A percentile compares a stretch with the other conserved stretches of the same genome.
Conservation (phyloP, 2,329 filamentous ascomycete species). For the Pseudogymnoascus sp. region DNA sequence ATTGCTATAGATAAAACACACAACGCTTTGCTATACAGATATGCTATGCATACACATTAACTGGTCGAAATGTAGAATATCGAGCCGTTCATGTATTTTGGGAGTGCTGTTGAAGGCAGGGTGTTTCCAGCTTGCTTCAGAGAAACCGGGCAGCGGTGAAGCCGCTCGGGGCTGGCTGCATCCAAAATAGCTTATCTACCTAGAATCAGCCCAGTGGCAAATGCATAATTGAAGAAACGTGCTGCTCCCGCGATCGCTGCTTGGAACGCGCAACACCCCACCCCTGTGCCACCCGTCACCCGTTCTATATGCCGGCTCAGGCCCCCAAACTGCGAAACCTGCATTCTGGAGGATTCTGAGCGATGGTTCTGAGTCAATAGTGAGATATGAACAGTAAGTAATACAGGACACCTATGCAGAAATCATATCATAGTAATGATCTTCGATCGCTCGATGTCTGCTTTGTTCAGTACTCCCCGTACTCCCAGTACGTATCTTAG, state of each 20-base stretch:
- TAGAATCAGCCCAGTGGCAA: not conserved
- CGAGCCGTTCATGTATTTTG: not conserved
- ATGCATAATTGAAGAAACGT: not conserved
- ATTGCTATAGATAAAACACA: not conserved
- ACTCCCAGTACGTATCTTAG: not conserved
- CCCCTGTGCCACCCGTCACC: not conserved
- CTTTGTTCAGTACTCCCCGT: no score
- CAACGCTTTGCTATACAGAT: not conserved
- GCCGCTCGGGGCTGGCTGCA: not conserved
- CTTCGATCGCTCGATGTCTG: not conserved
- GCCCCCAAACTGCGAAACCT: not conserved
- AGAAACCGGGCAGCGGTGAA: not conserved
- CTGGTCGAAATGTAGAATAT: not conserved
- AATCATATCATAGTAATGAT: not conserved
- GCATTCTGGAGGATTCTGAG: not conserved
- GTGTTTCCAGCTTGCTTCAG: not conserved
- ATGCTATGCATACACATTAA: not conserved
- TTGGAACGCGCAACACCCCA: not conserved
- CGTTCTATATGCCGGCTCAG: not conserved
- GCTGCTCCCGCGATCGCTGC: not conserved
- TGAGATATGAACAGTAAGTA: not conserved
- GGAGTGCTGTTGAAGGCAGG: not conserved
- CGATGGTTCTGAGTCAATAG: not conserved
- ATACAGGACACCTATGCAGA: not conserved
- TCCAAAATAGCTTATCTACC: constrained; percentile 1